Evolutionary conservation across 2,329 filamentous ascomycete species (phyloP), one percentile per base, ranked within the genome.

Genomic region (Geoglossum cookeanum): DNA sequence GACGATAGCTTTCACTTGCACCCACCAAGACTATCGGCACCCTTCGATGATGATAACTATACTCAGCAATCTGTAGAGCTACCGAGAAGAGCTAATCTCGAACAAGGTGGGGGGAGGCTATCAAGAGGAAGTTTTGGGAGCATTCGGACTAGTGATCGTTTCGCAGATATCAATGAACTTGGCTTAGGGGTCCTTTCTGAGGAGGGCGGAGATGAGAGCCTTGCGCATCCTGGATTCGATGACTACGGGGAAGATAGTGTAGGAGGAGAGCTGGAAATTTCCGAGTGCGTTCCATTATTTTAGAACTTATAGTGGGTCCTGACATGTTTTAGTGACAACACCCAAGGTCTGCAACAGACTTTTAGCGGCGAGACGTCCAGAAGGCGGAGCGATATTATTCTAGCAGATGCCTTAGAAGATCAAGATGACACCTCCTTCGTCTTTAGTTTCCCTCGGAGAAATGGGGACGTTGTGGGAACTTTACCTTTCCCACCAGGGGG

Each of bases 51-150:
- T 30, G 77, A 80, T 47, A 75, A 82, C 61, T 74, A 74, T 60
- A 83, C 80, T 0, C 66, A 75, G 45, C 74, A 76, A 59, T 81
- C 80, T 1, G 73, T 84, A 32, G 81, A 84, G 67, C 64, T 81
- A 54, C 75, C 79, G 6, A 72, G 80, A 32, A 70, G 80, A 54
- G 75, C 73, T 15, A 64, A 69, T 42, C 75, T 68, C 56, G 76
- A 80, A 58, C 71, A 72, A 0, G n/a, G 22, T 7, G 64, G 67
- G 3, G 69, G 70, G 3, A 68, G 77, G 33, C 63, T 76, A 33
- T 78, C 76, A 9, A 67, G 71, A 56, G 67, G 65, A 30, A 74
- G 71, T 62, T 67, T 81, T 60, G 77, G 74, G 0, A 79, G 74
- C 59, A 67, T 73, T 56, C 70, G 75, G 29, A 71, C 76, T 64